Base-by-base conservation (phyloP, 2,329 filamentous ascomycete species). In the Hypoxylon sp. region DNA sequence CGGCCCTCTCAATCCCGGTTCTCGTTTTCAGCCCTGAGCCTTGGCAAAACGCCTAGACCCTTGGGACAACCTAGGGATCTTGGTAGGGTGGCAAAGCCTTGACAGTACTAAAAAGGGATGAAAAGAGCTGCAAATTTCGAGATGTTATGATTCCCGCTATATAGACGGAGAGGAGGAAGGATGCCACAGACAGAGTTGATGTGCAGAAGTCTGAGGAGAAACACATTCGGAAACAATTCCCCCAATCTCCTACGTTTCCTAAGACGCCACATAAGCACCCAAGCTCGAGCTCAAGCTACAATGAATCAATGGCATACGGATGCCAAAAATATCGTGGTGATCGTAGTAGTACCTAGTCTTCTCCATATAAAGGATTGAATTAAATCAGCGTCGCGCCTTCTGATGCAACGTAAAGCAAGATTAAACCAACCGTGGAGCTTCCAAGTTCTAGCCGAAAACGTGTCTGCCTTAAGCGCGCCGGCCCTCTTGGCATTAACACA, bases 401-500 rank as follows among this genome's bases (percentile, higher is more conserved):
- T 25, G 37, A 37, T 27, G 19, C 25, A 43, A 32, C 11, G 32
- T 14, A 16, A 9, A 27, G 41, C 23, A 39, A 16, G 2, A 12
- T 41, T 25, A 25, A 43, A 43, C 25, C 46, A 46, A 59, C 55
- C 48, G 56, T 59, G 56, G 56, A 52, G 46, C 30, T 16, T n/a
- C 25, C 37, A 32, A 8, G 37, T 51, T 12, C 51, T 6, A 51
- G 57, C 41, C 45, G 43, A 39, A 16, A 27, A 45, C 53, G 21
- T 39, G 32, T 32, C 45, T 56, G 37, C 14, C 50, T 41, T 51
- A 51, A 48, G 27, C 51, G 52, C 62, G 46, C 62, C 57, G 52
- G 32, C 9, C n/a, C 19, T 54, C 65, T 67, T 67, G 65, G 65
- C 65, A 37, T 7, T 16, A 25, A 47, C 65, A 58, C 11, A 61